Conservation (phyloP, 2,329 filamentous ascomycete genomes). For the Alternaria sp. region DNA sequence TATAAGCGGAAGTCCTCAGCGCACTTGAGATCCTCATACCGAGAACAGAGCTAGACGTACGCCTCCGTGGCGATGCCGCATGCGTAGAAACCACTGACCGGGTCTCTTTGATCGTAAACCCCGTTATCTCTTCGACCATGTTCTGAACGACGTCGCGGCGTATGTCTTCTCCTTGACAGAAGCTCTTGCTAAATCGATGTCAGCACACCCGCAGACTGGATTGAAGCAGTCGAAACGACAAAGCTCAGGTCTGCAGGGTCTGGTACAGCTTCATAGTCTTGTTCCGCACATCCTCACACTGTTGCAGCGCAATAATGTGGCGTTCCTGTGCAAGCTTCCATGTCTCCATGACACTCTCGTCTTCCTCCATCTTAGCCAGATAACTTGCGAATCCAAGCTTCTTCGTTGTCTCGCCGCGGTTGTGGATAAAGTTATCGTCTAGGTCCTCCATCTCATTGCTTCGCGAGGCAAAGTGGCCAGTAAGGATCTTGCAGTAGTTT, state of each 20-base stretch:
- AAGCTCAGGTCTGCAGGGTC: constrained; percentile 20
- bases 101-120: neutral
- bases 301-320: constrained; percentile 64
- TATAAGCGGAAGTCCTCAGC: neutral
- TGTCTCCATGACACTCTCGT: constrained; percentile 67
- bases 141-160: neutral
- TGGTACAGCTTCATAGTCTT: constrained; percentile 42
- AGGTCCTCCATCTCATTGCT: constrained; percentile 57
- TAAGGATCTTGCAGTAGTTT: constrained; percentile 62
- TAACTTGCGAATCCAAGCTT: constrained; percentile 67
- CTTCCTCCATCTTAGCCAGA: constrained; percentile 67
- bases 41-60: neutral
- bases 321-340: constrained; percentile 68
- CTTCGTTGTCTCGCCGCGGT: constrained; percentile 57
- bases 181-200: neutral
- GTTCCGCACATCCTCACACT: constrained; percentile 44
- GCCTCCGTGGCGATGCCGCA: neutral
- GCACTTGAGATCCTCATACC: neutral
- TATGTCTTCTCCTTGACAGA: neutral
- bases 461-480: constrained; percentile 63
- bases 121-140: neutral
- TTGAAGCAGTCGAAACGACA: neutral
- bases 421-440: constrained; percentile 59
- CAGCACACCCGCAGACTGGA: constrained; percentile 14
- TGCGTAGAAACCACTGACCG: neutral